Percentiles rank a stretch among this genome's conserved stretches.
These are phyloP conservation scores for Apiospora aurea DNA, from an alignment of 2,329 filamentous ascomycete species.

Conservation along the genomic window DNA sequence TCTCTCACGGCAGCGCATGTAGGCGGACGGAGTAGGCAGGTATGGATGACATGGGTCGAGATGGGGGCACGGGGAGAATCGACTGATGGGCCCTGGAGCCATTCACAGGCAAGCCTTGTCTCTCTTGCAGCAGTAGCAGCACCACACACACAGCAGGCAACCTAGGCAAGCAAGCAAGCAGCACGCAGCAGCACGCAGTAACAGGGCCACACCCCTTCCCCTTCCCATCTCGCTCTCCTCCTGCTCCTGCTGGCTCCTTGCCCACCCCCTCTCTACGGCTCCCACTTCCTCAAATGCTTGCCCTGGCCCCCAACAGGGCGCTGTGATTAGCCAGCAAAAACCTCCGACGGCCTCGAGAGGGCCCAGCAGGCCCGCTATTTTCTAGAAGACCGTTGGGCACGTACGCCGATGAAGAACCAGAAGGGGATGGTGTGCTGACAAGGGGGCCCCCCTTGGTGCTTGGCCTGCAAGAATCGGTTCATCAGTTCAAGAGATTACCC, in stretches of 20 bases:
- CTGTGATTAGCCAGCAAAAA: slow-evolving; percentile 54
- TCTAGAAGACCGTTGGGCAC: slow-evolving; percentile 56
- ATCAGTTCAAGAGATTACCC: slow-evolving; percentile 56
- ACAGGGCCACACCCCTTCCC: slow-evolving; percentile 28
- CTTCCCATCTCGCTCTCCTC: slow-evolving; percentile 4
- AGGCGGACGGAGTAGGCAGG: slow-evolving; percentile 44
- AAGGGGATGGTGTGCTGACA: slow-evolving; percentile 49
- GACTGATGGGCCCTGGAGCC: slow-evolving; percentile 38
- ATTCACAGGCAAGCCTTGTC: slow-evolving; percentile 39
- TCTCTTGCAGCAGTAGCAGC: slow-evolving; percentile 26
- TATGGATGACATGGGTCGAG: slow-evolving; percentile 39
- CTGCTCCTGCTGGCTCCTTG: background rate
- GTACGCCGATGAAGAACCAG: slow-evolving; percentile 47
- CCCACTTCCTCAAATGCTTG: slow-evolving; percentile 43
- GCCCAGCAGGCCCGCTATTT: slow-evolving; percentile 49
- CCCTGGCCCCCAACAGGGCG: slow-evolving; percentile 47
- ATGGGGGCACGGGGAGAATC: slow-evolving; percentile 43
- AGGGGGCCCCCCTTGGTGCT: slow-evolving; percentile 34
- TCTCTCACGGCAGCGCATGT: slow-evolving; percentile 28
- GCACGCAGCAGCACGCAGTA: slow-evolving; percentile 25
- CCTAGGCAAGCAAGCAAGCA: slow-evolving; percentile 24
- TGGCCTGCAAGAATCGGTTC: slow-evolving; percentile 38
- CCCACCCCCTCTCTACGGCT: slow-evolving; percentile 36
- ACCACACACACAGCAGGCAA: background rate
- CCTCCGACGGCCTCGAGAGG: slow-evolving; percentile 50